Percentiles rank a stretch among this genome's conserved stretches.
phyloP scores from a whole-genome alignment of 768 basidiomycete species.

The Rubroboletus pulcherrimus region DNA sequence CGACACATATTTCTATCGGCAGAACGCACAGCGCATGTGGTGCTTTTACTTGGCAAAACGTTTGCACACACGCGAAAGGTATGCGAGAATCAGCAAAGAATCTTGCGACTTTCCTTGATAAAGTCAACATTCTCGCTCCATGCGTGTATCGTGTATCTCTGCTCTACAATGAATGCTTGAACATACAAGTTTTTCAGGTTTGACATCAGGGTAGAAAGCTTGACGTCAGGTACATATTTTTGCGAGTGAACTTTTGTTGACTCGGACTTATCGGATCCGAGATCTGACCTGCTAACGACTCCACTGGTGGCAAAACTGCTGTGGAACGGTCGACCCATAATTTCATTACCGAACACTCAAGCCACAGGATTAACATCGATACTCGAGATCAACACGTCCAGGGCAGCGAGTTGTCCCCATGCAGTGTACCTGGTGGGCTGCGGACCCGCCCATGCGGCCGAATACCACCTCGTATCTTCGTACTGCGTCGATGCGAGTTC shows the following conservation, averaged over 20 bases:
- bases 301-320: neutral
- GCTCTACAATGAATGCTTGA: neutral
- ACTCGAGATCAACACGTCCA: slow-evolving; percentile 13
- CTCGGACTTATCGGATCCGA: neutral
- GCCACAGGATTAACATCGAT: slow-evolving; percentile 2
- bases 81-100: neutral
- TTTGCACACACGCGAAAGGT: neutral
- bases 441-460: slow-evolving; percentile 8
- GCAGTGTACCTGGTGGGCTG: neutral
- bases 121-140: neutral
- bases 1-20: neutral
- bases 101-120: neutral
- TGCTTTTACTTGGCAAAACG: neutral
- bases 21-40: neutral
- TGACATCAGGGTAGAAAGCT: too few relatives aligned
- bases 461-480: slow-evolving; percentile 4
- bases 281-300: neutral
- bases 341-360: neutral
- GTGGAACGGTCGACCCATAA: too few relatives aligned
- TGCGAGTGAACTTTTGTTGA: neutral
- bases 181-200: neutral
- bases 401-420: slow-evolving; percentile 12
- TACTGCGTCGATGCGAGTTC: slow-evolving; percentile 6
- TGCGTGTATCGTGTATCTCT: neutral
- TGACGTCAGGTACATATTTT: neutral